Evolutionary conservation across 1,284 basidiomycete genomes (phyloP).

Genomic region (Naganishia sp.): DNA sequence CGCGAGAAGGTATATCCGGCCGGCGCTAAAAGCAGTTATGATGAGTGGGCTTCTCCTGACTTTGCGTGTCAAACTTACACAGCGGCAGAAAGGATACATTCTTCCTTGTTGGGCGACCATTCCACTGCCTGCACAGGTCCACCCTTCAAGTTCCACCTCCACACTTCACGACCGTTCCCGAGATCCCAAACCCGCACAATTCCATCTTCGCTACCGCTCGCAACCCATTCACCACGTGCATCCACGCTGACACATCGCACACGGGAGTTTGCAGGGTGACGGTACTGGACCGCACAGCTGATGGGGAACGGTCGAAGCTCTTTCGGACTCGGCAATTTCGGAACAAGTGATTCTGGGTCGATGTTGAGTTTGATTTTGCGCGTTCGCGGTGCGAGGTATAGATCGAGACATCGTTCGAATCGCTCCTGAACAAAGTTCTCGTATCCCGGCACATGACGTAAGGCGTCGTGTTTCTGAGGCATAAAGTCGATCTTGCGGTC

Average conservation of each 20-base stretch:
- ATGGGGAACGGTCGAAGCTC: conserved; percentile 94
- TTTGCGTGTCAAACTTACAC: conserved; percentile 61
- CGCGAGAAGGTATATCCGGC: conserved; percentile 76
- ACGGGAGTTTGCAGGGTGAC: conserved; percentile 63
- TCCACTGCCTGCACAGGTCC: conserved; percentile 79
- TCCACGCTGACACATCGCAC: conserved; percentile 78
- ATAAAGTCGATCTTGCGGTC: conserved; percentile 89
- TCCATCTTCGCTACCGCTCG: conserved; percentile 90
- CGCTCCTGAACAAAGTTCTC: conserved; percentile 89
- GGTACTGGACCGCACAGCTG: conserved; percentile 72
- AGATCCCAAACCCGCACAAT: conserved; percentile 89
- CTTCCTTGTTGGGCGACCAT: conserved; percentile 90
- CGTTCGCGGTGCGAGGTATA: conserved; percentile 94
- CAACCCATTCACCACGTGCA: conserved; percentile 86
- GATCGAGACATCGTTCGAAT: conserved; percentile 90
- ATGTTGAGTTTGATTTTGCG: conserved; percentile 84
- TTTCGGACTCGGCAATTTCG: conserved; percentile 90
- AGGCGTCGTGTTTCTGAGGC: conserved; percentile 78
- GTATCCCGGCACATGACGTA: conserved; percentile 91
- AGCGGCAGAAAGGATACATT: conserved; percentile 76
- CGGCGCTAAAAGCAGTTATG: conserved; percentile 43
- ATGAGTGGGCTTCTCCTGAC: conserved; percentile 2
- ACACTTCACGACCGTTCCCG: conserved; percentile 86
- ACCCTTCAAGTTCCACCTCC: conserved; percentile 78
- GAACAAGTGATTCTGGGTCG: conserved; percentile 86